These are phyloP conservation scores for Rachicladosporium sp. DNA, from an alignment of 2,329 filamentous ascomycete species.

Conservation along the genomic window DNA sequence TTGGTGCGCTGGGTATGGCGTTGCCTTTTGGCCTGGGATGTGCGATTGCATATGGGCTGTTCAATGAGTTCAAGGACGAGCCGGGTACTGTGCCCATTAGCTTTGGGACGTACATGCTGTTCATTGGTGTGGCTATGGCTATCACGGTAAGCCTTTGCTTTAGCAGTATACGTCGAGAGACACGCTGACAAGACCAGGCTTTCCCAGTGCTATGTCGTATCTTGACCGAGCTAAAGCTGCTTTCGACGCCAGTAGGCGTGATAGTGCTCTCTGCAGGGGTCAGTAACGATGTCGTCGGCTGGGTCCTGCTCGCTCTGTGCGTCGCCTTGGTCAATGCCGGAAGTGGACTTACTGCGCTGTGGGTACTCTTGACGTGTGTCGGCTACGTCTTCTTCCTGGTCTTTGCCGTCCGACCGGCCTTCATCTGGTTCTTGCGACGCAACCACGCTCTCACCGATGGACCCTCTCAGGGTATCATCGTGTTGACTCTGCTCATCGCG, in stretches of 20 bases:
- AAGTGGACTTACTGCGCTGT: conserved; percentile 70
- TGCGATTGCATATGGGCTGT: conserved; percentile 70
- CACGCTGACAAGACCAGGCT: conserved; percentile 30
- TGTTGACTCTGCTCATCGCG: conserved; percentile 67
- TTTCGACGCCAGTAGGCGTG: conserved; percentile 71
- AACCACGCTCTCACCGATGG: conserved; percentile 75
- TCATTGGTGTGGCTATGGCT: conserved; percentile 84
- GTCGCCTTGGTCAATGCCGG: conserved; percentile 85
- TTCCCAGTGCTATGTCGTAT: conserved; percentile 91
- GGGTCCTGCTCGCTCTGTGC: conserved; percentile 85
- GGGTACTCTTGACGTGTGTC: conserved; percentile 62
- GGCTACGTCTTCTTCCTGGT: conserved; percentile 68
- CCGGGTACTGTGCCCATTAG: conserved; percentile 42
- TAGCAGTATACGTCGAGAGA: no score
- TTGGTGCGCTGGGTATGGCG: conserved; percentile 67
- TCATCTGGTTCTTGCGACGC: conserved; percentile 60
- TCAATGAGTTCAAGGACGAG: conserved; percentile 56
- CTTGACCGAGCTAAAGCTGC: conserved; percentile 76
- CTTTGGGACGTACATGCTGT: conserved; percentile 56
- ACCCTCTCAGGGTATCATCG: conserved; percentile 73
- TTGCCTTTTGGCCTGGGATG: conserved; percentile 73
- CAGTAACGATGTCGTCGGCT: conserved; percentile 82
- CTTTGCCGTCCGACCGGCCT: conserved; percentile 58
- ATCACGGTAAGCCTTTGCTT: conserved; percentile 53
- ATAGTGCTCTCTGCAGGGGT: conserved; percentile 85